Evolutionary conservation across 495 filamentous ascomycete genomes (phyloP).

Genomic region (Trichoderma virens): DNA sequence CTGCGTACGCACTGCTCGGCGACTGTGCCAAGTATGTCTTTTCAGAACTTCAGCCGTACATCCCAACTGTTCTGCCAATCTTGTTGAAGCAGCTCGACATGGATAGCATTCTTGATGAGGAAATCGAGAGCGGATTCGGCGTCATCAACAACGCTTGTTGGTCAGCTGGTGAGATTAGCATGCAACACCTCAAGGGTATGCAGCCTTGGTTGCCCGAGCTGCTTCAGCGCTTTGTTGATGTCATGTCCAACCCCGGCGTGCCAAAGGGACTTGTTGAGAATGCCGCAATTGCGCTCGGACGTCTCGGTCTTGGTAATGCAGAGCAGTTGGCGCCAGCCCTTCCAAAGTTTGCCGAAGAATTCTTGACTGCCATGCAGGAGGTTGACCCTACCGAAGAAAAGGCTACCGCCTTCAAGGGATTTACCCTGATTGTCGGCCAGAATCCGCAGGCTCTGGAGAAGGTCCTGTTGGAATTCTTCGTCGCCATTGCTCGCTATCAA

Average conservation of each 20-base stretch:
- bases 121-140: slow-evolving; percentile 70
- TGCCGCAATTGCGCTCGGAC: slow-evolving; percentile 85
- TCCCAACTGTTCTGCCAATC: slow-evolving; percentile 65
- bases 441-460: slow-evolving; percentile 92
- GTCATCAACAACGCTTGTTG: slow-evolving; percentile 98
- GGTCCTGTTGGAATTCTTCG: slow-evolving; percentile 74
- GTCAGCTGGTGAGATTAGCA: slow-evolving; percentile 89
- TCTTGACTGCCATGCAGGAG: slow-evolving; percentile 72
- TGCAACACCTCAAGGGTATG: slow-evolving; percentile 66
- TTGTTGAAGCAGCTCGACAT: slow-evolving; percentile 84
- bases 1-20: slow-evolving; percentile 88
- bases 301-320: slow-evolving; percentile 76
- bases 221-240: slow-evolving; percentile 64
- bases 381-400: slow-evolving; percentile 92
- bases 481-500: slow-evolving; percentile 68
- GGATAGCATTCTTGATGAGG: slow-evolving; percentile 62
- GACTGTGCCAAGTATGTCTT: slow-evolving; percentile 97
- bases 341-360: slow-evolving; percentile 69
- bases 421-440: slow-evolving; percentile 71
- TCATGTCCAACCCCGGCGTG: slow-evolving; percentile 74
- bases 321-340: slow-evolving; percentile 73
- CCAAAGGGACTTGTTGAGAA: slow-evolving; percentile 93
- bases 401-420: slow-evolving; percentile 84
- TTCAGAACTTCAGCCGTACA: slow-evolving; percentile 64
- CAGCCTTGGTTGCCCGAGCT: slow-evolving; percentile 68